Base-by-base conservation (phyloP, 2,329 filamentous ascomycete species). In the Phyllosticta citribraziliensis region DNA sequence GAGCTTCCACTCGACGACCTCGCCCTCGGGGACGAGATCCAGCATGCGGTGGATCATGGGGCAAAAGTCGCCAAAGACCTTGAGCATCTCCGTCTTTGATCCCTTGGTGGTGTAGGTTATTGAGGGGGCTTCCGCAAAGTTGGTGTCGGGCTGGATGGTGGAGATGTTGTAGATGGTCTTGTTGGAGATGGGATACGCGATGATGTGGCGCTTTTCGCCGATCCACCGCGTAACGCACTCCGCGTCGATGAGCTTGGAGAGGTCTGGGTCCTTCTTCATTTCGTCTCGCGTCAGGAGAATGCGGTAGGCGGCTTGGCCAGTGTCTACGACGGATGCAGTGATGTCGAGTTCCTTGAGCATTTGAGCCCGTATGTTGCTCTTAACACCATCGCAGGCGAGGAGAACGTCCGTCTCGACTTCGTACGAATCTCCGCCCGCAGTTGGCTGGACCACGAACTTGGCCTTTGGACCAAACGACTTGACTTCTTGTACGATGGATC, bases 251-350 rank as follows among this genome's bases (percentile, higher is more conserved):
- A 91, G 79, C n/a, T 75, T 79, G 58, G 87, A 76, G 55, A 91
- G 77, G 65, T 89, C 86, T 0, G 87, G 81, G 66, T 91, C 87
- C 22, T 81, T 66, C 61, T 79, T 73, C 82, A 92, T 88, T 62
- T 87, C 79, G 30, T 83, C 80, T 12, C 88, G 83, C 1, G 81
- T 82, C 19, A 92, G 79, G 83, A 92, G 88, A 73, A 92, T 89
- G 12, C 88, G 83, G 76, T 92, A 92, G 2, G 88, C 87, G 0
- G 89, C 88, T 74, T 91, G 87, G 3, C 87, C 84, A 0, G 88
- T 90, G 65, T 89, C 86, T 63, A 84, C 77, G 66, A 87, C 82
- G 59, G 83, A 77, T 22, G 80, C 80, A 5, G 74, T 72, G 64
- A 80, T 75, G 52, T 79, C 78, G 1, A 84, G 74, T 52, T 77